Base-by-base conservation (phyloP, 345 rosid species). In the Streptanthus diversifolius region DNA sequence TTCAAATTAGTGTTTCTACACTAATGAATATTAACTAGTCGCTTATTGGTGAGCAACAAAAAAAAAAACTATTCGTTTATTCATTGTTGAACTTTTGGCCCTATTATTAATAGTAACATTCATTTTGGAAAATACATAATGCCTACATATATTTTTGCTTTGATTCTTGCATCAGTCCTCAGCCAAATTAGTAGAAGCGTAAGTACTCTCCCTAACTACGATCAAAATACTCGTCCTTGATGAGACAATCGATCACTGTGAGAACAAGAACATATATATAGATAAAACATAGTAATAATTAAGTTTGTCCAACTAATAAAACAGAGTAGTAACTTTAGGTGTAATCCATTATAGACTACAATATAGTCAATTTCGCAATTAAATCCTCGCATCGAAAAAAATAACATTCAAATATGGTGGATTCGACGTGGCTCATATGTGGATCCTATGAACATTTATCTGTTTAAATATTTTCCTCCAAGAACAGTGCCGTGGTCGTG, bases 291-390 rank as follows among this genome's bases (percentile, higher is more conserved):
- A 5, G 3, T 53, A 19, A 19, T 48, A 48, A 52, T 14, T 17
- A 3, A 37, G n/a, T 7, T 11, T 57, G 17, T 35, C 63, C 27
- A 57, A 35, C 60, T 30, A 29, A 30, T 55, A 7, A 32, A 56
- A 56, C 61, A 56, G 15, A 9, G 24, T 56, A 58, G n/a, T 63
- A 45, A 63, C 27, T 62, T 63, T 25, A 63, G 25, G 63, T 72
- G 77, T 63, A 53, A 30, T 72, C 77, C 64, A 72, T 72, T 72
- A 72, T 43, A 40, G 27, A 41, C 43, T n/a, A 41, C 54, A 12
- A 18, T 19, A 63, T 40, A 41, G 63, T 72, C 76, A 72, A 53
- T 22, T 63, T 51, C n/a, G 56, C 44, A 63, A 53, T 72, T 7
- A 48, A 48, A n/a, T 40, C 63, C 22, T 30, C 30, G n/a, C 37